A percentile compares a stretch with the other conserved stretches of the same genome.
Evolutionary conservation across 208 protist species (phyloP).

Genomic region (Naegleria fowleri): DNA sequence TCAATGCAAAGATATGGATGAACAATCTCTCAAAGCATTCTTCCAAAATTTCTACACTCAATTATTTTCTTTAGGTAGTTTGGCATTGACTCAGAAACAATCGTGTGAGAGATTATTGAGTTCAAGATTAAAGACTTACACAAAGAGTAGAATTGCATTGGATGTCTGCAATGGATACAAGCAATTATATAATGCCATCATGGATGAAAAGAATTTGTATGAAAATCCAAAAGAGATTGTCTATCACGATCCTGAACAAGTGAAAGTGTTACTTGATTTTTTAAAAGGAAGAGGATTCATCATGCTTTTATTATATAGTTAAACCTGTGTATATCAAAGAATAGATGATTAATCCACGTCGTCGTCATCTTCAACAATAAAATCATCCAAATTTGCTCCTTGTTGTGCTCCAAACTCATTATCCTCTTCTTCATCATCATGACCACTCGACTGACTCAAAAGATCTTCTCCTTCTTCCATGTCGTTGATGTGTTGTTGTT

Average conservation of each 20-base stretch:
- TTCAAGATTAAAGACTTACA: not conserved
- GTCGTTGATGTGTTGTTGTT: too few relatives aligned
- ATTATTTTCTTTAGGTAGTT: not conserved
- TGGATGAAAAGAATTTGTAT: not conserved
- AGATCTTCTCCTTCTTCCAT: too few relatives aligned
- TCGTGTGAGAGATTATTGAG: not conserved
- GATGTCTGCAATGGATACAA: not conserved
- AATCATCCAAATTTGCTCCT: too few relatives aligned
- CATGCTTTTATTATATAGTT: too few relatives aligned
- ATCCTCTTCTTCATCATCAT: too few relatives aligned
- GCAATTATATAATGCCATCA: not conserved
- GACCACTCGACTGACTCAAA: too few relatives aligned
- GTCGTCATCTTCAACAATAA: too few relatives aligned
- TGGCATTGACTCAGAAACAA: not conserved
- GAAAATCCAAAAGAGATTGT: conserved; percentile 20
- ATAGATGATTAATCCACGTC: too few relatives aligned
- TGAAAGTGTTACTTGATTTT: not conserved
- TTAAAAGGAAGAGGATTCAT: too few relatives aligned
- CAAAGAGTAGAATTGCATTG: not conserved
- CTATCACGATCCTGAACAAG: not conserved
- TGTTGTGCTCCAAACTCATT: too few relatives aligned
- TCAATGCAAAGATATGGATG: not conserved
- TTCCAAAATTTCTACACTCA: not conserved
- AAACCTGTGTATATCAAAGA: too few relatives aligned
- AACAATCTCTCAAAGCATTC: not conserved